phyloP scores from a whole-genome alignment of 2,329 filamentous ascomycete genomes.

The Pleoardoris graminearum region DNA sequence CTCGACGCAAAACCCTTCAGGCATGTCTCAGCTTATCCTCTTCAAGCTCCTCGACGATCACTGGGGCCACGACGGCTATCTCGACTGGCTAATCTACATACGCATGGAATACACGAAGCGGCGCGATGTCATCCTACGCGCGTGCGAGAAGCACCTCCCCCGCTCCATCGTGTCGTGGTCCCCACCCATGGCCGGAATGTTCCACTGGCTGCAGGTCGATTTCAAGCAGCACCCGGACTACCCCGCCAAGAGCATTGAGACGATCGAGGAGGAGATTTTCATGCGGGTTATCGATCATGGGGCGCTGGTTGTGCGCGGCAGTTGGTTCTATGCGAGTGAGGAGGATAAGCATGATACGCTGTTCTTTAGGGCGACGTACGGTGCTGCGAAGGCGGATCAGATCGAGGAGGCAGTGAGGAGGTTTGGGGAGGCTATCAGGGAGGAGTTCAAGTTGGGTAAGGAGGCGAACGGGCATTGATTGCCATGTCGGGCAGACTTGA shows the following conservation, averaged over 20 bases:
- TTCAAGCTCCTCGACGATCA: slow-evolving; percentile 90
- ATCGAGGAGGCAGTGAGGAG: slow-evolving; percentile 58
- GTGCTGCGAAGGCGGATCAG: slow-evolving; percentile 65
- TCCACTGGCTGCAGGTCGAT: slow-evolving; percentile 79
- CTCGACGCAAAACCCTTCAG: slow-evolving; percentile 81
- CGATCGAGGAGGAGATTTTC: slow-evolving; percentile 86
- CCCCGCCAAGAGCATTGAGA: slow-evolving; percentile 55
- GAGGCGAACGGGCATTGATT: slow-evolving; percentile 11
- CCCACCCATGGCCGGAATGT: slow-evolving; percentile 88
- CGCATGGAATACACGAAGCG: slow-evolving; percentile 79
- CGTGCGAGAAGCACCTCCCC: slow-evolving; percentile 79
- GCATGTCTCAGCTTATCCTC: slow-evolving; percentile 79
- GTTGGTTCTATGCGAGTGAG: slow-evolving; percentile 85
- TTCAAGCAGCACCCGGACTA: slow-evolving; percentile 67
- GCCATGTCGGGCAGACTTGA: background rate
- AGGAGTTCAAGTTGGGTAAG: slow-evolving; percentile 56
- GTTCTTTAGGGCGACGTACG: slow-evolving; percentile 90
- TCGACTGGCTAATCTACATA: slow-evolving; percentile 86
- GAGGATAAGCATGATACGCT: slow-evolving; percentile 63
- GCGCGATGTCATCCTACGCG: slow-evolving; percentile 73
- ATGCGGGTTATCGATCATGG: slow-evolving; percentile 72
- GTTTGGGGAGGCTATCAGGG: slow-evolving; percentile 74
- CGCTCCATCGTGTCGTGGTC: slow-evolving; percentile 75
- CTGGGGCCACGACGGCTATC: slow-evolving; percentile 90
- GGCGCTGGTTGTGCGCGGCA: slow-evolving; percentile 80